Conservation (phyloP, 805 yeast genomes). For the Zygosaccharomyces bisporus region DNA sequence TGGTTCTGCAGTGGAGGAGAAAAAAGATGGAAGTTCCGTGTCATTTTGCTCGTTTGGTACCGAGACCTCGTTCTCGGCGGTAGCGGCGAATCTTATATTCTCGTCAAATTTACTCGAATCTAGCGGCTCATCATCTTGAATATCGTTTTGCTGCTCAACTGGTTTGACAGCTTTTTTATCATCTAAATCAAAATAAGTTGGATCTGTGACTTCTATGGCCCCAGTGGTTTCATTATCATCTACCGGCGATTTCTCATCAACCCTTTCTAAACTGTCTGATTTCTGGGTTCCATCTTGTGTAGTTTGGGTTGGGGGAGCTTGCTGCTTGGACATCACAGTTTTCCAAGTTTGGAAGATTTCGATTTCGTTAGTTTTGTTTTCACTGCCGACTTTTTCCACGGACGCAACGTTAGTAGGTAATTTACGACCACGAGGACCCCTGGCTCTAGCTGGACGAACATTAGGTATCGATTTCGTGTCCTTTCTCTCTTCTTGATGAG, state of each 20-base stretch:
- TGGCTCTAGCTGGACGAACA: constrained; percentile 42
- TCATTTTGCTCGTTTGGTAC: not conserved
- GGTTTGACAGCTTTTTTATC: constrained; percentile 1
- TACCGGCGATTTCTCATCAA: not conserved
- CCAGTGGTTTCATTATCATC: not conserved
- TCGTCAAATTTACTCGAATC: no score
- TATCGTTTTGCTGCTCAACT: not conserved
- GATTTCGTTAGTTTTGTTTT: constrained; percentile 18
- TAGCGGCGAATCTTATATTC: not conserved
- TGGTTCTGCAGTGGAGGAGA: not conserved
- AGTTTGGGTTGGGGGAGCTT: not conserved
- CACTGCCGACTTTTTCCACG: constrained; percentile 29
- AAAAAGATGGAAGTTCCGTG: not conserved
- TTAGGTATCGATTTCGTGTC: constrained; percentile 7
- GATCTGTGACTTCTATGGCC: constrained; percentile 1
- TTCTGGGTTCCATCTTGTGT: not conserved
- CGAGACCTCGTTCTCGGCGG: no score
- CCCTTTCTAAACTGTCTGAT: not conserved
- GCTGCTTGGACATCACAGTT: constrained; percentile 8
- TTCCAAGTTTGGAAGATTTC: constrained; percentile 28
- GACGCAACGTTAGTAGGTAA: constrained; percentile 54
- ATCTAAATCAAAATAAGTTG: constrained; percentile 1
- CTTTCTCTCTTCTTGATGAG: constrained; percentile 2
- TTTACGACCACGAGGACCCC: constrained; percentile 71
- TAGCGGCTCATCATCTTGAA: not conserved